Evolutionary conservation across 257 asterid species (phyloP).

Genomic region (Ajuga chamaepitys): DNA sequence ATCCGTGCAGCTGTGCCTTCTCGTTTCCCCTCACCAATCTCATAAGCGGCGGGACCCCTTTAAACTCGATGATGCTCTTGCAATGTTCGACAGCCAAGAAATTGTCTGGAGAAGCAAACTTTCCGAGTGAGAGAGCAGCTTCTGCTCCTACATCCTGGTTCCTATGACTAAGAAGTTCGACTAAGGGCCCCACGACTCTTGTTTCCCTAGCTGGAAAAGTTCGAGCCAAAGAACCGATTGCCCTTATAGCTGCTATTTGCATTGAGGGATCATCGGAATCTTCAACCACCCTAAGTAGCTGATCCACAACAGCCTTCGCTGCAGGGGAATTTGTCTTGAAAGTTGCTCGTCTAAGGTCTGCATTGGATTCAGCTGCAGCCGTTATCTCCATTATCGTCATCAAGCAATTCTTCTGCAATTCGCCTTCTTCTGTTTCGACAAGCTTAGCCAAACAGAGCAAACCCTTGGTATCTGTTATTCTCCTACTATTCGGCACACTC

Average conservation of each 20-base stretch:
- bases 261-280: constrained; percentile 29
- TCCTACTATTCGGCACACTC: constrained; percentile 51
- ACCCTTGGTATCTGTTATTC: constrained; percentile 73
- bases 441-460: constrained; percentile 78
- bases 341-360: constrained; percentile 61
- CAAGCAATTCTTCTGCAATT: constrained; percentile 53
- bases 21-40: constrained; percentile 54
- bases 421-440: constrained; percentile 60
- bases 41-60: constrained; percentile 46
- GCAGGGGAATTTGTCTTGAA: constrained; percentile 77
- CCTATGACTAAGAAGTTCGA: constrained; percentile 47
- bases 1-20: constrained; percentile 37
- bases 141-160: constrained; percentile 50
- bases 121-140: constrained; percentile 61
- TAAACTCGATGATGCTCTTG: constrained; percentile 56
- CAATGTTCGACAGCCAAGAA: constrained; percentile 56
- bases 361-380: constrained; percentile 58
- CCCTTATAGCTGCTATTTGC: constrained; percentile 44
- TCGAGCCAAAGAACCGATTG: constrained; percentile 62
- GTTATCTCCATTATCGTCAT: constrained; percentile 78
- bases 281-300: constrained; percentile 53
- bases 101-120: constrained; percentile 57
- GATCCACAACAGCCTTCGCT: constrained; percentile 80
- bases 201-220: constrained; percentile 80
- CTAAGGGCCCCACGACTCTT: constrained; percentile 47